phyloP scores from a whole-genome alignment of 225 moss, liverwort and hornwort species.

The Anthoceros angustus region DNA sequence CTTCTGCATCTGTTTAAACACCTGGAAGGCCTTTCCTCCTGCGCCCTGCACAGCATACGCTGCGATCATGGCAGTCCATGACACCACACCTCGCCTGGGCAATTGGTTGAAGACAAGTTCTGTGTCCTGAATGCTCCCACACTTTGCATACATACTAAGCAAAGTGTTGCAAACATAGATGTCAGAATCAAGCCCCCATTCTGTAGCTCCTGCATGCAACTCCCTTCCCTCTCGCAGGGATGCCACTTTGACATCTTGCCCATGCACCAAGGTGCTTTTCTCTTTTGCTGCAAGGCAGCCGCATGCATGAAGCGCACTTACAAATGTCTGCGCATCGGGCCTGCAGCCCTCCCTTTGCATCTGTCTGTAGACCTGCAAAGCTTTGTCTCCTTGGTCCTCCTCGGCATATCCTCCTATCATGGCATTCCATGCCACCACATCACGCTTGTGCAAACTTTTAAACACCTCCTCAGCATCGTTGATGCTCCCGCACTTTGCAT shows the following conservation, averaged over 20 bases:
- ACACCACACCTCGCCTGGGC: neutral
- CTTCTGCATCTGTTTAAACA: neutral
- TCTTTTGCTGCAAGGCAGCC: neutral
- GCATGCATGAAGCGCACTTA: neutral
- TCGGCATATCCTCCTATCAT: neutral
- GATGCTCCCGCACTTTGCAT: conserved; percentile 2
- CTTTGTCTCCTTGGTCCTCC: neutral
- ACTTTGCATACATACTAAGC: neutral
- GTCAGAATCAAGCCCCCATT: neutral
- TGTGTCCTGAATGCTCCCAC: neutral
- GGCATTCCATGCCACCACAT: neutral
- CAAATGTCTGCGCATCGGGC: neutral
- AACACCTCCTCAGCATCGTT: neutral
- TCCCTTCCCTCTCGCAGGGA: neutral
- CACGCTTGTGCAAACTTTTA: neutral
- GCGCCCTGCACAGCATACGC: neutral
- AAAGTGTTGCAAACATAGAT: neutral
- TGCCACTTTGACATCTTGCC: neutral
- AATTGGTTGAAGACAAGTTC: neutral
- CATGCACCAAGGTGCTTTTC: neutral
- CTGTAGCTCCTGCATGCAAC: neutral
- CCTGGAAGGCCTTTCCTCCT: neutral
- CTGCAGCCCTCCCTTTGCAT: neutral
- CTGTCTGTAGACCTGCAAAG: neutral
- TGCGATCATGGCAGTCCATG: neutral